Base-by-base conservation (phyloP, 352 stramenopile genomes). In the Phytophthora tubulina region DNA sequence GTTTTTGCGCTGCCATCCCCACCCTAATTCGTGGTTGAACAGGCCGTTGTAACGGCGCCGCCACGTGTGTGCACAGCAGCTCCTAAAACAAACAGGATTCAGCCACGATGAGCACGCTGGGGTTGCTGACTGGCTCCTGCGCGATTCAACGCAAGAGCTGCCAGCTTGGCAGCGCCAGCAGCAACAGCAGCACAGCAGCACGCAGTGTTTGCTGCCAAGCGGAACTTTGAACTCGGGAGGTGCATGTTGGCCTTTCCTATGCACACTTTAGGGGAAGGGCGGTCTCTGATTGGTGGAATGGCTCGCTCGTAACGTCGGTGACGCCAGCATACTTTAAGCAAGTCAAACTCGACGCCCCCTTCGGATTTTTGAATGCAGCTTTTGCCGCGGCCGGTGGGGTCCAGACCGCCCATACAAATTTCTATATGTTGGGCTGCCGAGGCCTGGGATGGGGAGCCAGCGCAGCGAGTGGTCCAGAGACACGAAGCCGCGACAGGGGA, bases 391-490 rank as follows among this genome's bases (percentile, higher is more conserved):
- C 39, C 60, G 21, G 38, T 42, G 21, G 32, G 44, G 45, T 41
- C 27, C 33, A 48, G 10, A 14, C 17, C 3, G 39, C 10, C n/a
- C 49, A 73, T 79, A 81, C 65, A 81, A 72, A 74, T 10, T 13
- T 49, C 41, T 48, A 76, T 48, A 76, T 56, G 36, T 27, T 60
- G 32, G 15, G 21, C 11, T n/a, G 10, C 38, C 30, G 63, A 52
- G 31, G 30, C 31, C 36, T 49, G 31, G 51, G 36, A 44, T 56
- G 38, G 39, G 52, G 56, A 73, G 46, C 49, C 56, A 65, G 46
- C 55, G 45, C 67, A 69, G 67, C 75, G 72, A 71, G 55, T 82
- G 75, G 75, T 52, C 49, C 68, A 75, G 60, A 75, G 71, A 75
- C 68, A 73, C 63, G 66, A 80, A 76, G 64, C 74, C 49, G 50